Conservation (phyloP, 768 basidiomycete genomes). For the Hericium rajendrae region DNA sequence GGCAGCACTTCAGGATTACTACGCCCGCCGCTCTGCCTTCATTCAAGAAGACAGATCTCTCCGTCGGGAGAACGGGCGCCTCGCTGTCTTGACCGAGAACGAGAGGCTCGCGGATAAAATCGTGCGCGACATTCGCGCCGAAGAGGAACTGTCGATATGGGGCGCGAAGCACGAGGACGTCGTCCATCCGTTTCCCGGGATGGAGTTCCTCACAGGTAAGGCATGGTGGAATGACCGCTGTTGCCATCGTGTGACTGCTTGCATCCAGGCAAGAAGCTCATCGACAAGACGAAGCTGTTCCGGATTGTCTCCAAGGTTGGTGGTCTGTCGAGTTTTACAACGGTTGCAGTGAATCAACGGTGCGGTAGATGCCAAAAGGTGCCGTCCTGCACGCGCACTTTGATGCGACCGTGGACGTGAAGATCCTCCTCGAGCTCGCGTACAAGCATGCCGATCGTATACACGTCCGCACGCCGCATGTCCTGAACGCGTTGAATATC, state of each 20-base stretch:
- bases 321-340: neutral
- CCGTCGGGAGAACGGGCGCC: constrained; percentile 16
- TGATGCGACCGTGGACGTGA: constrained; percentile 58
- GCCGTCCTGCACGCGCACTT: constrained; percentile 66
- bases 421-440: constrained; percentile 43
- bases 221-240: neutral
- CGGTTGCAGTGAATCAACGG: neutral
- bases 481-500: constrained; percentile 33
- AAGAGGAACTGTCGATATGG: constrained; percentile 55
- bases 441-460: constrained; percentile 41
- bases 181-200: constrained; percentile 63
- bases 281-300: constrained; percentile 54
- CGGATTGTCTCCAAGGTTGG: constrained; percentile 48
- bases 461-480: constrained; percentile 42
- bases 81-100: constrained; percentile 16
- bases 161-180: constrained; percentile 38
- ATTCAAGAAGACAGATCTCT: constrained; percentile 20
- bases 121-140: constrained; percentile 41
- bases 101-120: constrained; percentile 49
- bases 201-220: constrained; percentile 67
- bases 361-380: constrained; percentile 67
- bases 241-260: neutral
- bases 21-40: constrained; percentile 15
- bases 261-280: constrained; percentile 23
- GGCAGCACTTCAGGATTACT: constrained; percentile 13